Conservation (phyloP, 495 filamentous ascomycete species). For the Talaromyces stipitatus region DNA sequence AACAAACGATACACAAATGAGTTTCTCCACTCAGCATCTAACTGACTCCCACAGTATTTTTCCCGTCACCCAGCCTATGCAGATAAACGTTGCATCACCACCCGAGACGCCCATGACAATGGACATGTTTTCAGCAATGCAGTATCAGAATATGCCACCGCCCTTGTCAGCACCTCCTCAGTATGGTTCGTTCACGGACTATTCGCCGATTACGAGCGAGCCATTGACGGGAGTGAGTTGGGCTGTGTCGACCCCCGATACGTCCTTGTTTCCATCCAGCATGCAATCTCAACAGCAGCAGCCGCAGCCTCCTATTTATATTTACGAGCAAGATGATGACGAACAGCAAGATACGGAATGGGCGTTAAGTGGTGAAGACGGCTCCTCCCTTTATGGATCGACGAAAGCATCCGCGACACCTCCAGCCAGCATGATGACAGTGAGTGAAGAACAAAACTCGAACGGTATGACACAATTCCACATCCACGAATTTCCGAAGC, state of each 20-base stretch:
- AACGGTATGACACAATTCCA: conserved; percentile 31
- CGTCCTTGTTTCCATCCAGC: conserved; percentile 20
- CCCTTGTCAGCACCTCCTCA: conserved; percentile 42
- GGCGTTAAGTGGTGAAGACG: background rate
- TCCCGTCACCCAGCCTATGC: conserved; percentile 36
- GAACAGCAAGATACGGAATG: conserved; percentile 1
- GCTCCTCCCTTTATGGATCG: conserved; percentile 9
- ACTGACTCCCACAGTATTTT: conserved; percentile 22
- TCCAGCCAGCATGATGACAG: conserved; percentile 6
- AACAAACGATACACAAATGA: conserved; percentile 31
- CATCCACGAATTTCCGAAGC: conserved; percentile 38
- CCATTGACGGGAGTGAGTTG: conserved; percentile 33
- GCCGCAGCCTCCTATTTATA: conserved; percentile 3
- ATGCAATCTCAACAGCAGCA: conserved; percentile 13
- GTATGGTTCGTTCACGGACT: conserved; percentile 34
- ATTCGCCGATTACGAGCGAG: conserved; percentile 21
- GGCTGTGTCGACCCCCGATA: conserved; percentile 34
- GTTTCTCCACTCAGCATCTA: conserved; percentile 30
- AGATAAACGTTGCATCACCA: conserved; percentile 40
- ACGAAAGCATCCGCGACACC: conserved; percentile 27
- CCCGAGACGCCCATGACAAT: conserved; percentile 37
- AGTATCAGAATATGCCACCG: conserved; percentile 30
- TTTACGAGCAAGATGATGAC: conserved; percentile 6
- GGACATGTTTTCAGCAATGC: conserved; percentile 29
- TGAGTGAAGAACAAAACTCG: conserved; percentile 18